Evolutionary conservation across 768 basidiomycete species (phyloP), one percentile per base, ranked within the genome.

Genomic region (Gloeostereum incarnatum): DNA sequence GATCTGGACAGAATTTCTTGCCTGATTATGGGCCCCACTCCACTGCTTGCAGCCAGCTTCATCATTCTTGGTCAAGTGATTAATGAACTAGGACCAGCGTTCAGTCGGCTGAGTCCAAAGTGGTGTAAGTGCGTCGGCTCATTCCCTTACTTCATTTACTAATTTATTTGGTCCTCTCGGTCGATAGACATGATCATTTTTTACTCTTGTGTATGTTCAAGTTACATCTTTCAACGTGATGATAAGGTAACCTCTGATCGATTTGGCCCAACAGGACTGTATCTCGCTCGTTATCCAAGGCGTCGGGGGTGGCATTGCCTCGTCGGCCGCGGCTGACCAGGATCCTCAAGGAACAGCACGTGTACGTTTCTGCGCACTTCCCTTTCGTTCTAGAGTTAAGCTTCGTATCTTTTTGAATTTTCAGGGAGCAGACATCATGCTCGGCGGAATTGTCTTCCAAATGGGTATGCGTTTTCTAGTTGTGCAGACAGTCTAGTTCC

Each of bases 231-330:
- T 14, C 26, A 6, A 23, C 8, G 10, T 18, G n/a, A n/a, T n/a
- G n/a, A n/a, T n/a, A n/a, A n/a, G n/a, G n/a, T 14, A 13, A 20
- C 11, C 31, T 24, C 14, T 25, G 16, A 23, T 42, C n/a, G n/a
- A 18, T 3, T 17, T 3, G 3, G 34, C 4, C 11, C 7, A n/a
- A 13, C 7, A 42, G 67, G 82, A 84, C 45, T 49, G 79, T 14
- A 52, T 77, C 23, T 70, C 79, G 6, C 63, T 85, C 19, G 55
- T 75, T n/a, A 54, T 81, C 2, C 81, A 85, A 57, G 80, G 71
- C 20, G 55, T 68, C 13, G 81, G 81, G 25, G 81, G 81, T 18
- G 80, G 69, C 0, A 27, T 36, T 17, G 45, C 32, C 13, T 21
- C 29, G 4, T 30, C 40, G 11, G 20, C 17, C 31, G 33, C 27